phyloP scores from a whole-genome alignment of 345 rosid genomes.

The Adansonia digitata region DNA sequence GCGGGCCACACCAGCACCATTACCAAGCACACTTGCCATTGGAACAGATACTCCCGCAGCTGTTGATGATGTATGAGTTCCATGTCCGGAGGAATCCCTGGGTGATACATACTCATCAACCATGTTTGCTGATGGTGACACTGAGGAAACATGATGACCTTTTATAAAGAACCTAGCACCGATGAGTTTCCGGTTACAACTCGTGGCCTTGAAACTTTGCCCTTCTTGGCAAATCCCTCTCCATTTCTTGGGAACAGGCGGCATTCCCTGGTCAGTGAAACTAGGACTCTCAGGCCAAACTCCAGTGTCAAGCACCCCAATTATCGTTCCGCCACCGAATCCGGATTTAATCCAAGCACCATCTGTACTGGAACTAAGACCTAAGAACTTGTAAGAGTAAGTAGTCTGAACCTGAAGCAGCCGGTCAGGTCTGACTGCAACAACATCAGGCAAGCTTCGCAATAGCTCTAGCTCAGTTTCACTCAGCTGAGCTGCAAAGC shows the following conservation, averaged over 20 bases:
- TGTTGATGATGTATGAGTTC: slow-evolving; percentile 88
- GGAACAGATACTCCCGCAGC: slow-evolving; percentile 74
- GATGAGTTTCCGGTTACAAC: slow-evolving; percentile 72
- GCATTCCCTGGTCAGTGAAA: slow-evolving; percentile 66
- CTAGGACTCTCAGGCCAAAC: slow-evolving; percentile 96
- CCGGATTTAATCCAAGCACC: slow-evolving; percentile 58
- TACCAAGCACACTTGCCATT: slow-evolving; percentile 64
- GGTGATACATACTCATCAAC: slow-evolving; percentile 65
- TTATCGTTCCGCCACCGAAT: slow-evolving; percentile 57
- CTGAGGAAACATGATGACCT: slow-evolving; percentile 65
- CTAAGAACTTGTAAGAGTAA: slow-evolving; percentile 81
- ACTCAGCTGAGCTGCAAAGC: slow-evolving; percentile 77
- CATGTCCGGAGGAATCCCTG: slow-evolving; percentile 78
- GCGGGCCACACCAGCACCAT: slow-evolving; percentile 70
- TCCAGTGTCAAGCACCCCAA: slow-evolving; percentile 84
- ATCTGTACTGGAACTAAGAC: slow-evolving; percentile 39
- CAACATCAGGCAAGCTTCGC: slow-evolving; percentile 50
- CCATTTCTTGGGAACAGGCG: slow-evolving; percentile 68
- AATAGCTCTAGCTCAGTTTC: slow-evolving; percentile 42
- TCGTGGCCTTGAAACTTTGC: slow-evolving; percentile 44
- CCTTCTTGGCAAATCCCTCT: slow-evolving; percentile 79
- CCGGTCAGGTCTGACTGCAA: slow-evolving; percentile 69
- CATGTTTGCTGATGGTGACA: slow-evolving; percentile 27
- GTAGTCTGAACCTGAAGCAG: slow-evolving; percentile 70
- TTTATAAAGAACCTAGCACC: slow-evolving; percentile 81